Percentiles rank a stretch among this genome's conserved stretches.
Evolutionary conservation across 352 stramenopile species (phyloP).

Genomic region (Phytophthora uliginosa): DNA sequence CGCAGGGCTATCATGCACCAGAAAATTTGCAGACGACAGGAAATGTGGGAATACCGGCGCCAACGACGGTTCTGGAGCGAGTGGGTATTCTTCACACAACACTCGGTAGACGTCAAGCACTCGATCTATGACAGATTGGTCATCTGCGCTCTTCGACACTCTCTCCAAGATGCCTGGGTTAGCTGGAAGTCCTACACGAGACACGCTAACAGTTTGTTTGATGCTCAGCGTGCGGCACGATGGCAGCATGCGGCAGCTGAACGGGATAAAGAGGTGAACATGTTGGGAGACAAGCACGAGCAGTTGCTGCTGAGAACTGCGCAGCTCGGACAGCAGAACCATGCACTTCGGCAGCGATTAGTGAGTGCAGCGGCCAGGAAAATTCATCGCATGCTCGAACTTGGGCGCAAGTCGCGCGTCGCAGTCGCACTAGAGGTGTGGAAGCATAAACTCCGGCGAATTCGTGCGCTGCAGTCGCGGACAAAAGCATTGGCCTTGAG

Average conservation of each 20-base stretch:
- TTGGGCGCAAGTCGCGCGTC: conserved; percentile 9
- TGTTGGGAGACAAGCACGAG: conserved; percentile 30
- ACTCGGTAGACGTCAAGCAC: conserved; percentile 22
- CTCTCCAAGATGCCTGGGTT: conserved; percentile 24
- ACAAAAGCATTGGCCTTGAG: not conserved
- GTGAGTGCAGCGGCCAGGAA: conserved; percentile 6
- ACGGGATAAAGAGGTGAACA: conserved; percentile 16
- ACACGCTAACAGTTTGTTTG: conserved; percentile 11
- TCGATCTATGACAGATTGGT: conserved; percentile 30
- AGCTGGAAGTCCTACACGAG: conserved; percentile 25
- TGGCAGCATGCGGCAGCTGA: conserved; percentile 15
- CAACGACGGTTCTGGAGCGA: conserved; percentile 6
- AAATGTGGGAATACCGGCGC: conserved; percentile 17
- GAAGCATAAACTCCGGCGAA: conserved; percentile 17
- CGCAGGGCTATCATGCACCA: conserved; percentile 7
- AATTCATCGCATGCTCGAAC: conserved; percentile 12
- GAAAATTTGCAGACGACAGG: conserved; percentile 14
- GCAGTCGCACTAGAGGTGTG: conserved; percentile 14
- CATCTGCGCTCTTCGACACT: conserved; percentile 20
- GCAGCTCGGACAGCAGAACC: conserved; percentile 29
- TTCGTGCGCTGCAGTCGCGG: conserved; percentile 1
- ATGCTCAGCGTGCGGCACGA: conserved; percentile 17
- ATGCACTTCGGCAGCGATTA: conserved; percentile 14
- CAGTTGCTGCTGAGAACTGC: conserved; percentile 17
- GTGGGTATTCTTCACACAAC: conserved; percentile 24